Evolutionary conservation across 1,139 yeast genomes (phyloP), one percentile per base, ranked within the genome.

Genomic region (Scheffersomyces segobiensis): DNA sequence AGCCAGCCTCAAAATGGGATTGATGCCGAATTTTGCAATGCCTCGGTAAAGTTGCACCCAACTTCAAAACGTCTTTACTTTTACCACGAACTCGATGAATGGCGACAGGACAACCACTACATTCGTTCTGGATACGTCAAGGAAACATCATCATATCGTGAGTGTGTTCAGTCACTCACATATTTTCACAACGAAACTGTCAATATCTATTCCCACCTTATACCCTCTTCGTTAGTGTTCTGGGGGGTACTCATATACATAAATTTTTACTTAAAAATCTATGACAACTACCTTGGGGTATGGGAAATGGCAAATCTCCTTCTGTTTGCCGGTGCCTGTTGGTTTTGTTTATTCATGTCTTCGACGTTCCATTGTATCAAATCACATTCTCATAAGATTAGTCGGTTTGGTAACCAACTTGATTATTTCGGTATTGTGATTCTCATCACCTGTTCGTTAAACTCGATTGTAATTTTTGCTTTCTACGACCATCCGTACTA

Each of bases 61-160:
- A 32, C 42, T 14, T 32, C 42, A 24, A 48, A 48, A 19, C 21
- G 65, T 32, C 65, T 70, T 49, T 62, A 64, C 52, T 77, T 60
- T 58, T 80, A 68, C 63, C 79, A 78, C 59, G 80, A 80, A 63
- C 63, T 93, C 6, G 93, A 92, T 8, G 85, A 80, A 7, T 93
- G 98, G 98, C 97, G 91, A 68, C 81, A 84, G 65, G 98, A 93
- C 68, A 93, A 93, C 68, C 93, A 90, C 65, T 91, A 73, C 70
- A 92, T 93, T 52, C 72, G 79, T 42, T 75, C 86, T 0, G 96
- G 97, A 1, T 93, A 93, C 67, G 91, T 93, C n/a, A 80, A 77
- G 52, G 91, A 86, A 58, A 88, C 96, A 0, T 71, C 75, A 53
- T 87, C 91, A 56, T 81, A 78, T 57, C 62, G 59, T 47, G 76